Conservation (phyloP, 176 grass and related monocot species). For the Hordeum marinum region DNA sequence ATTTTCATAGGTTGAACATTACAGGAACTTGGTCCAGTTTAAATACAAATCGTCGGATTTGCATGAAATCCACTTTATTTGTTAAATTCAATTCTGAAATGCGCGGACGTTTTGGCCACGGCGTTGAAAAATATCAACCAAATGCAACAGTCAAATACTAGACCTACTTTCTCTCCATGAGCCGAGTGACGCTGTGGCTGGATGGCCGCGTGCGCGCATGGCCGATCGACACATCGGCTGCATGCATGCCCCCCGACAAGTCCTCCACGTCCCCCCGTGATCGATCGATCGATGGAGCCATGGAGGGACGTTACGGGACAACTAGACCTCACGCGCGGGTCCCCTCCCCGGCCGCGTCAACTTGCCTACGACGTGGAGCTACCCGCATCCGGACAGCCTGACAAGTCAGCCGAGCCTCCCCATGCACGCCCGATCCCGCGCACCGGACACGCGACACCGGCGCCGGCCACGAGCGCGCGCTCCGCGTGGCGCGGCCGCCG, state of each 20-base stretch:
- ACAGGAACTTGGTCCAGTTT: too few relatives aligned
- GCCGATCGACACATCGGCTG: not conserved
- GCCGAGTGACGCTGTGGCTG: not conserved
- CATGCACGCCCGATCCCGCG: not conserved
- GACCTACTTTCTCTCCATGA: not conserved
- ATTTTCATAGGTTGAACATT: too few relatives aligned
- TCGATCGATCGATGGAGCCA: not conserved
- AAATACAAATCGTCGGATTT: too few relatives aligned
- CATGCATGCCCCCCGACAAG: not conserved
- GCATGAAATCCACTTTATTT: too few relatives aligned
- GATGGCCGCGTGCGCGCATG: not conserved
- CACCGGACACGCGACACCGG: constrained; percentile 15
- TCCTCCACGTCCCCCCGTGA: not conserved
- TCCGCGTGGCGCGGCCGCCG: not conserved
- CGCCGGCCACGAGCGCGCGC: not conserved
- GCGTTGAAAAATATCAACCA: too few relatives aligned
- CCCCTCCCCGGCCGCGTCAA: not conserved
- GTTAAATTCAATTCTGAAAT: too few relatives aligned
- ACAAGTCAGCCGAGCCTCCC: not conserved
- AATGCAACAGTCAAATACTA: too few relatives aligned
- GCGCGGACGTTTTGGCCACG: too few relatives aligned
- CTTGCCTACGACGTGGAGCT: not conserved
- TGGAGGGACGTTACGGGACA: not conserved
- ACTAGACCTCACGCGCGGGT: not conserved
- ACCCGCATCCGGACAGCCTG: not conserved